Conservation (phyloP, 2,329 filamentous ascomycete species). For the Sclerotinia minor region DNA sequence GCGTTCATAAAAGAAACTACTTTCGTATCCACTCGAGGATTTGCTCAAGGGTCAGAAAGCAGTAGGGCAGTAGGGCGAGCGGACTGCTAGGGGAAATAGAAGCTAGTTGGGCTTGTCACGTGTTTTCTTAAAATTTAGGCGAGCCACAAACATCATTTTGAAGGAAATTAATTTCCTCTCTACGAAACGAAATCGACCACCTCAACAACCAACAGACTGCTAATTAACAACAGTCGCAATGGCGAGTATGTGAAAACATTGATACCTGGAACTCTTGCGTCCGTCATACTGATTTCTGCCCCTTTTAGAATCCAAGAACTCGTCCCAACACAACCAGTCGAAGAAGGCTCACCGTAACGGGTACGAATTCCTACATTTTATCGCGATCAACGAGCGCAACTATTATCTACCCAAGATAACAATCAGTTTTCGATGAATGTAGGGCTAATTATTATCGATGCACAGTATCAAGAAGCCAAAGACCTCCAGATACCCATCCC, state of each 20-base stretch:
- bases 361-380: constrained; percentile 54
- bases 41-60: neutral
- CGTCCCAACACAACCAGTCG: constrained; percentile 47
- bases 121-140: constrained; percentile 11
- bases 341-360: constrained; percentile 99
- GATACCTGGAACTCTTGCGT: neutral
- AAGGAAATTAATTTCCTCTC: constrained; percentile 9
- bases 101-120: neutral
- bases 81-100: neutral
- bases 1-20: neutral
- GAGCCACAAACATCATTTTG: constrained; percentile 9
- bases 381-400: constrained; percentile 4
- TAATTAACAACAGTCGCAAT: constrained; percentile 26
- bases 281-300: constrained; percentile 11
- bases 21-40: neutral
- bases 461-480: constrained; percentile 99
- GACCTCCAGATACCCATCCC: constrained; percentile 97
- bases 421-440: neutral
- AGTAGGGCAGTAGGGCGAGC: too few relatives aligned
- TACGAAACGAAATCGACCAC: constrained; percentile 11
- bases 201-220: constrained; percentile 24
- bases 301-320: constrained; percentile 89
- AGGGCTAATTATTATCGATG: constrained; percentile 15
- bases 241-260: constrained; percentile 23
- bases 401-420: neutral